Evolutionary conservation across 2,329 filamentous ascomycete species (phyloP).

Genomic region (Emmonsiellopsis sp.): DNA sequence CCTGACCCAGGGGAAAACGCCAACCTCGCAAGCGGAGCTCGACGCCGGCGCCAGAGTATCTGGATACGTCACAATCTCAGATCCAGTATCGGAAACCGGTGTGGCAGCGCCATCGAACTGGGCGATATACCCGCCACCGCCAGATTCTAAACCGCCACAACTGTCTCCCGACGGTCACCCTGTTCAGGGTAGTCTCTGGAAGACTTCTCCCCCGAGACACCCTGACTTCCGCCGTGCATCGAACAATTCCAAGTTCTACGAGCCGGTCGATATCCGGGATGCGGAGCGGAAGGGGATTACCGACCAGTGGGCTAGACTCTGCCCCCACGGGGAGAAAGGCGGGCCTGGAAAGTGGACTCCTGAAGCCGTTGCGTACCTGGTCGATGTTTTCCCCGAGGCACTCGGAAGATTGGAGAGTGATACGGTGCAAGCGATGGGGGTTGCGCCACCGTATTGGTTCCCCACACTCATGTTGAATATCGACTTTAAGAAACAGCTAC

Average conservation of each 20-base stretch:
- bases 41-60: background rate
- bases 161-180: background rate
- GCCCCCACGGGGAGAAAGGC: background rate
- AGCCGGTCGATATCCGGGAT: background rate
- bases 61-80: conserved; percentile 1
- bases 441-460: background rate
- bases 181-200: background rate
- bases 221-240: conserved; percentile 1
- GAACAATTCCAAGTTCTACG: background rate
- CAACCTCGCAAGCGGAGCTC: background rate
- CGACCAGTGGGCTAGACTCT: background rate
- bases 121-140: background rate
- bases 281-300: background rate
- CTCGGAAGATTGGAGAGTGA: background rate
- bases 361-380: background rate
- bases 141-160: background rate
- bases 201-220: background rate
- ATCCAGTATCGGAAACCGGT: background rate
- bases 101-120: background rate
- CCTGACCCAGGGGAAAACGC: background rate
- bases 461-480: background rate
- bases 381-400: background rate
- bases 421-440: background rate
- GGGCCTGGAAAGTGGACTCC: background rate
- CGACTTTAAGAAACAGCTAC: conserved; percentile 1